phyloP scores from a whole-genome alignment of 345 rosid species.

The Noccaea caerulescens region DNA sequence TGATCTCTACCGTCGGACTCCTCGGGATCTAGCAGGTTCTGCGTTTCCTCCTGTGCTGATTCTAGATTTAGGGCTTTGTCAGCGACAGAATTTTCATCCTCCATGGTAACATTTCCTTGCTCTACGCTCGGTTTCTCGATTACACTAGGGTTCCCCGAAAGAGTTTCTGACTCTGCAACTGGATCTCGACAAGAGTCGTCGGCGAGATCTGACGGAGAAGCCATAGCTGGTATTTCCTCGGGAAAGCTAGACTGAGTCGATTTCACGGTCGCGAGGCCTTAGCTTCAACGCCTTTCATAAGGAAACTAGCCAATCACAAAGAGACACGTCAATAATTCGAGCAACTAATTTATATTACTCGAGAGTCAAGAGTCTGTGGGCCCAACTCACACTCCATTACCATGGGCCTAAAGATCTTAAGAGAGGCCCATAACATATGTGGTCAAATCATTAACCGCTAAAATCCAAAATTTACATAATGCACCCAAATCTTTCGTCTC shows the following conservation, averaged over 20 bases:
- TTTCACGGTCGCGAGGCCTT: constrained; percentile 18
- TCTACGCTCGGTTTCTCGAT: constrained; percentile 28
- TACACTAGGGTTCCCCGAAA: neutral
- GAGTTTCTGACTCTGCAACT: neutral
- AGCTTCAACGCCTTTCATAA: neutral
- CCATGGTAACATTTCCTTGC: neutral
- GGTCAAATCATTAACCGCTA: neutral
- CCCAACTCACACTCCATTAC: neutral
- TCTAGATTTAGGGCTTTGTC: constrained; percentile 29
- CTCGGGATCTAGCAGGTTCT: constrained; percentile 19
- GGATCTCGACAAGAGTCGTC: constrained; percentile 25
- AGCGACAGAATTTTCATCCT: neutral
- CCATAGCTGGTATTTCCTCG: constrained; percentile 31
- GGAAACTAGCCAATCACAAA: neutral
- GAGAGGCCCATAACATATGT: constrained; percentile 8
- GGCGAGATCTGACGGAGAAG: constrained; percentile 42
- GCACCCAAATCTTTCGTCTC: constrained; percentile 1
- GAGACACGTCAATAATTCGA: constrained; percentile 19
- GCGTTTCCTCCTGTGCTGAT: constrained; percentile 19
- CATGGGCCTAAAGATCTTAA: constrained; percentile 21
- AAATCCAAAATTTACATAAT: constrained; percentile 19
- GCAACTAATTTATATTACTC: neutral
- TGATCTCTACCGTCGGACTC: constrained; percentile 26
- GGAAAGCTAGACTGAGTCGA: constrained; percentile 11
- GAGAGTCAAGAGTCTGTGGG: neutral